phyloP scores from a whole-genome alignment of 1,284 basidiomycete species.

The Puccinia polysora region DNA sequence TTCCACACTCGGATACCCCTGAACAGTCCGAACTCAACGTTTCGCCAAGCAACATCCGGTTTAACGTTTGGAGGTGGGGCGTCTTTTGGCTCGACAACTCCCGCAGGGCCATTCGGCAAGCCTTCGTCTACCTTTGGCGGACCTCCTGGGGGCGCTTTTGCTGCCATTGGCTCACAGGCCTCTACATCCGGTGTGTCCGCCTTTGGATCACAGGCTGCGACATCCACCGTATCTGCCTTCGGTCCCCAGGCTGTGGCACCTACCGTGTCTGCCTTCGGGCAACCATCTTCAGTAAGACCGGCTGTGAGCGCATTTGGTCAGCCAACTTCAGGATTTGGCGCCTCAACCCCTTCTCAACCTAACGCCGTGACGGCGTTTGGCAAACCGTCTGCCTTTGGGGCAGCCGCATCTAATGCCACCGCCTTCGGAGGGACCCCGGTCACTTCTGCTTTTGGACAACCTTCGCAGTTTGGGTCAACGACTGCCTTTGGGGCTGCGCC shows the following conservation, averaged over 20 bases:
- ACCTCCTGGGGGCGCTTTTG: background rate
- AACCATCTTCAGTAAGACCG: conserved; percentile 14
- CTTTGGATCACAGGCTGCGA: conserved; percentile 1
- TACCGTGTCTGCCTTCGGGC: conserved; percentile 20
- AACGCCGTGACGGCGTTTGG: conserved; percentile 24
- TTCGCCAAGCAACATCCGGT: background rate
- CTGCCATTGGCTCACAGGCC: conserved; percentile 1
- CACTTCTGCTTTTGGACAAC: conserved; percentile 26
- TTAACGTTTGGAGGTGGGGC: conserved; percentile 8
- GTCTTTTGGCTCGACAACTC: background rate
- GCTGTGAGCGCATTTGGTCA: conserved; percentile 33
- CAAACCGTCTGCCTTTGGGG: conserved; percentile 25
- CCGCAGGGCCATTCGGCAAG: conserved; percentile 7
- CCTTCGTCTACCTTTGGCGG: conserved; percentile 7
- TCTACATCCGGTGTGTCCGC: background rate
- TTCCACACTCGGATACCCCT: conserved; percentile 28
- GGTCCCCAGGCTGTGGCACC: background rate
- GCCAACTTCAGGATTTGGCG: conserved; percentile 21
- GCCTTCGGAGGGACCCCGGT: conserved; percentile 15
- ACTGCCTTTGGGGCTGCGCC: conserved; percentile 1
- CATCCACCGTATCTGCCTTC: background rate
- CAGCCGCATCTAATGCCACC: background rate
- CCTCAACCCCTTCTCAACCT: background rate
- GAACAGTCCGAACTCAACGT: conserved; percentile 35
- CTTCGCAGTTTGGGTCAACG: conserved; percentile 14